These are phyloP conservation scores for Paramecium primaurelia DNA, from an alignment of 73 alveolate genomes.

Conservation along the genomic window DNA sequence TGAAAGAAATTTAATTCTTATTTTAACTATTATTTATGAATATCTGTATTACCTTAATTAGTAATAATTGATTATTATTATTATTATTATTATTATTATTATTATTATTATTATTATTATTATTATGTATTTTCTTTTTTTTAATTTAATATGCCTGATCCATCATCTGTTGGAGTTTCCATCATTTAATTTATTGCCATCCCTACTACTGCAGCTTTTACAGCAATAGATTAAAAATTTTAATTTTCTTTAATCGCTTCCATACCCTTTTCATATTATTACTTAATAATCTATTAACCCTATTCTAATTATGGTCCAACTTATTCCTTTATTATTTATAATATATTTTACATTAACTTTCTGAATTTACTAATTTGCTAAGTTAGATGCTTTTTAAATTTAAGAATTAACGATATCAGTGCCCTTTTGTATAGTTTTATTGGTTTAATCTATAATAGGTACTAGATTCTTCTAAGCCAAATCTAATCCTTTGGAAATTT, in stretches of 20 bases:
- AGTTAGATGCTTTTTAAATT: neutral
- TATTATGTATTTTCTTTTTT: neutral
- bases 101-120: neutral
- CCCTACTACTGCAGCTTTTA: neutral
- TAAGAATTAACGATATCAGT: neutral
- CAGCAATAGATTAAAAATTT: neutral
- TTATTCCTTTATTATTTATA: neutral
- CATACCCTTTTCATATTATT: neutral
- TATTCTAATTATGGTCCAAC: neutral
- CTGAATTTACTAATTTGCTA: neutral
- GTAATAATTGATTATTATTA: neutral
- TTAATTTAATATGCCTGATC: neutral
- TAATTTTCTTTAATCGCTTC: neutral
- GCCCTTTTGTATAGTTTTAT: neutral
- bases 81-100: neutral
- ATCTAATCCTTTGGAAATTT: neutral
- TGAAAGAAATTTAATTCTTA: neutral
- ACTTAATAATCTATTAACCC: neutral
- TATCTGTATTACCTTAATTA: neutral
- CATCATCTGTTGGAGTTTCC: conserved; percentile 2
- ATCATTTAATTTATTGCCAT: neutral
- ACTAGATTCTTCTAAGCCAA: neutral
- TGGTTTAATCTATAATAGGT: neutral
- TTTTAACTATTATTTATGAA: neutral
- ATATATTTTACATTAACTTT: neutral